These are phyloP conservation scores for Copromyces sp. DNA, from an alignment of 495 filamentous ascomycete genomes.

Conservation along the genomic window DNA sequence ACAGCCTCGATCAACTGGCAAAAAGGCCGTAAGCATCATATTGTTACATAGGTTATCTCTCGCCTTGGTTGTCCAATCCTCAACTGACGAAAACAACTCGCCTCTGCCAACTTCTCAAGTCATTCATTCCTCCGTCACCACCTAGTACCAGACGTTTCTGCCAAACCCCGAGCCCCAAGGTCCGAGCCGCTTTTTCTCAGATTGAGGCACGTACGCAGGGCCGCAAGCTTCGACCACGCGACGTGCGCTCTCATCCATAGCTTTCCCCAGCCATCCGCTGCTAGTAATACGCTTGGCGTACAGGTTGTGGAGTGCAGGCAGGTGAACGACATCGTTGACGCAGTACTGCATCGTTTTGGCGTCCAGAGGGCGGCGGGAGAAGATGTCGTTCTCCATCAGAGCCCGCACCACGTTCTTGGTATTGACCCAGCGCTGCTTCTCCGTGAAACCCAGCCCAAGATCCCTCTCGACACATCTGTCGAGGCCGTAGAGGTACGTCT, in stretches of 20 bases:
- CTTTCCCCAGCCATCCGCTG: neutral
- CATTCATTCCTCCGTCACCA: neutral
- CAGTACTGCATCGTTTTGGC: neutral
- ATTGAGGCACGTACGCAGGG: neutral
- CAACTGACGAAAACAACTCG: neutral
- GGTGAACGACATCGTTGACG: neutral
- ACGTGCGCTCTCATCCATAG: neutral
- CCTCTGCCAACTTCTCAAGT: neutral
- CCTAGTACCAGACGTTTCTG: neutral
- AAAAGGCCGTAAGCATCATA: neutral
- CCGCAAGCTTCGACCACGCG: neutral
- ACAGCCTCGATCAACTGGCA: neutral
- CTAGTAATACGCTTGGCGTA: neutral
- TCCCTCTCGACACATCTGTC: constrained; percentile 33
- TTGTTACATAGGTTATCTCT: neutral
- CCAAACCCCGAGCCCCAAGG: neutral
- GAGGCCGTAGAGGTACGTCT: constrained; percentile 28
- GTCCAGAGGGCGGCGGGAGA: neutral
- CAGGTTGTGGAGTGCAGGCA: neutral
- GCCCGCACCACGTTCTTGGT: neutral
- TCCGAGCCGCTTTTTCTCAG: neutral
- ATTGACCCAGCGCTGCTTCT: neutral
- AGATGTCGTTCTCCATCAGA: neutral
- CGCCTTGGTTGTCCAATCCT: neutral
- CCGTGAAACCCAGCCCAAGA: neutral